Conservation (phyloP, 768 basidiomycete genomes). For the Roridomyces roridus region DNA sequence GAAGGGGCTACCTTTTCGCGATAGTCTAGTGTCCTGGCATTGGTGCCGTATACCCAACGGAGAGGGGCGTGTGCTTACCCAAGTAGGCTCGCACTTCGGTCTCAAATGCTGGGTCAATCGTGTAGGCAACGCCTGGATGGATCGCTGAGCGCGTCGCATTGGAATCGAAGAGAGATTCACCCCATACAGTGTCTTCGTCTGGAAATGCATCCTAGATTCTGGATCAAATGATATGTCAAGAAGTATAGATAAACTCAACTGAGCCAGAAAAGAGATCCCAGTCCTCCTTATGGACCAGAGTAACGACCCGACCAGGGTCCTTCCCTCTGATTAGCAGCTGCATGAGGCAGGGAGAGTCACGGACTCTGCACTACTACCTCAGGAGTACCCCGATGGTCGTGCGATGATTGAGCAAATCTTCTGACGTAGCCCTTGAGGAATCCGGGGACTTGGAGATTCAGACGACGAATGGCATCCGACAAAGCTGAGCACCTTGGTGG, state of each 20-base stretch:
- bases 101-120: conserved; percentile 80
- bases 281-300: conserved; percentile 85
- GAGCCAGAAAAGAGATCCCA: conserved; percentile 81
- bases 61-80: conserved; percentile 59
- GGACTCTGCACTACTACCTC: conserved; percentile 63
- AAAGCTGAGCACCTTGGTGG: conserved; percentile 57
- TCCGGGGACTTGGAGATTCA: conserved; percentile 57
- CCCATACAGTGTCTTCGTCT: conserved; percentile 86
- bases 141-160: background rate
- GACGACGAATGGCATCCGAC: background rate
- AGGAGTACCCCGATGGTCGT: conserved; percentile 92
- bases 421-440: conserved; percentile 92
- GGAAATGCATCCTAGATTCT: conserved; percentile 67
- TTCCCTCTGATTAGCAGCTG: conserved; percentile 30
- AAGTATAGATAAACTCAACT: conserved; percentile 50
- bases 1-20: conserved; percentile 78
- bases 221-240: background rate
- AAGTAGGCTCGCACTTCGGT: conserved; percentile 83
- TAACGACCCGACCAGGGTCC: conserved; percentile 90
- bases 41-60: background rate
- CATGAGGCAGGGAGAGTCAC: background rate
- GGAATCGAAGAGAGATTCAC: no score
- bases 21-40: conserved; percentile 56
- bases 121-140: conserved; percentile 76
- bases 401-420: conserved; percentile 89